Conservation (phyloP, 129 eudicot genomes). For the Flaveria bidentis region DNA sequence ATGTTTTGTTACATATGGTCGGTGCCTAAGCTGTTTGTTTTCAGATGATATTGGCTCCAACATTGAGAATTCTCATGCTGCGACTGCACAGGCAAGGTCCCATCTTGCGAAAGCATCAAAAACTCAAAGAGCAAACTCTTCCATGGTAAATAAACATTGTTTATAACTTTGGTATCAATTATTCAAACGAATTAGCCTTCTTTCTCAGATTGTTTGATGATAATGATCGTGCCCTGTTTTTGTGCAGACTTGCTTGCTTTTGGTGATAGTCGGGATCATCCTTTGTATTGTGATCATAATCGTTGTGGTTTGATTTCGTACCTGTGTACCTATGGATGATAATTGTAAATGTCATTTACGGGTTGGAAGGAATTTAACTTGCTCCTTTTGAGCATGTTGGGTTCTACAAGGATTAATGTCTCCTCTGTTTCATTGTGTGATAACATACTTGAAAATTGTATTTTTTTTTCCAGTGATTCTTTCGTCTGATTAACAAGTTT, state of each 20-base stretch:
- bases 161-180: not conserved
- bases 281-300: constrained; percentile 50
- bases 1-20: not conserved
- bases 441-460: constrained; percentile 28
- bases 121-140: constrained; percentile 88
- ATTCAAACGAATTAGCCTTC: not conserved
- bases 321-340: not conserved
- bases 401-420: constrained; percentile 26
- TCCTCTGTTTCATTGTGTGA: constrained; percentile 32
- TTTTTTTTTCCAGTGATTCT: constrained; percentile 29
- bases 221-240: not conserved
- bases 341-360: constrained; percentile 12
- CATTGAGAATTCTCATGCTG: constrained; percentile 86
- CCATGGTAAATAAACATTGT: constrained; percentile 60
- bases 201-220: not conserved
- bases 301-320: constrained; percentile 37
- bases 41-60: constrained; percentile 94
- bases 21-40: constrained; percentile 3
- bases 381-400: constrained; percentile 21
- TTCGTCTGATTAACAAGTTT: constrained; percentile 24
- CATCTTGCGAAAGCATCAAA: constrained; percentile 88
- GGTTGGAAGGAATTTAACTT: constrained; percentile 8
- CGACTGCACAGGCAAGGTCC: constrained; percentile 81
- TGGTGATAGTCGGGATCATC: constrained; percentile 58
- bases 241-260: constrained; percentile 59